Conservation (phyloP, 768 basidiomycete genomes). For the Russula emetica region DNA sequence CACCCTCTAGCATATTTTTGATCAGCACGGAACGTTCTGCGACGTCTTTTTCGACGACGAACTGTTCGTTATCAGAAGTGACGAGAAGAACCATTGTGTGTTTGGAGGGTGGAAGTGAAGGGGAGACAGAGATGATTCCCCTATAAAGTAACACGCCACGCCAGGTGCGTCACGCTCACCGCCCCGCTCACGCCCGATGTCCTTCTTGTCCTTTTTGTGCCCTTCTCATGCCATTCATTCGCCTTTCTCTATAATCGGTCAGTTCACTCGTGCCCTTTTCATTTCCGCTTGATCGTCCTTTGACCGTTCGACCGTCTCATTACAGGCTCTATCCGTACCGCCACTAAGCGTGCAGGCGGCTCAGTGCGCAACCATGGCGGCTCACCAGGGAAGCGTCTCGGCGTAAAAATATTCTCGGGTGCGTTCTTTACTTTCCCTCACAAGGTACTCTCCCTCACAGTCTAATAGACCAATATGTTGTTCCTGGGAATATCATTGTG, state of each 20-base stretch:
- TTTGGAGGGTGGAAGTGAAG: constrained; percentile 16
- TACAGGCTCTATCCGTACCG: constrained; percentile 71
- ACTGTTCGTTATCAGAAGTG: constrained; percentile 95
- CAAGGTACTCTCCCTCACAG: not conserved
- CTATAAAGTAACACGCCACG: not conserved
- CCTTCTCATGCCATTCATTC: constrained; percentile 37
- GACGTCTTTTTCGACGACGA: constrained; percentile 89
- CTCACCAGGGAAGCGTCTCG: constrained; percentile 88
- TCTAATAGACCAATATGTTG: constrained; percentile 75
- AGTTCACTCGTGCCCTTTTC: not conserved
- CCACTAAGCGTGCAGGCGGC: constrained; percentile 95
- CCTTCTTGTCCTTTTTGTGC: constrained; percentile 45
- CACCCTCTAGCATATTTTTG: constrained; percentile 99
- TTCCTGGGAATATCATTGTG: constrained; percentile 94
- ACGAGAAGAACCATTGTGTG: constrained; percentile 75
- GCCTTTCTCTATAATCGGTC: constrained; percentile 50
- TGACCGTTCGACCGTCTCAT: constrained; percentile 34
- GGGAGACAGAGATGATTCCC: not conserved
- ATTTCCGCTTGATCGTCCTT: constrained; percentile 32
- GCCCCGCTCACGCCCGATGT: constrained; percentile 39
- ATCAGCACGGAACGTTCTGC: constrained; percentile 94
- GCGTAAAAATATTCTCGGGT: constrained; percentile 97
- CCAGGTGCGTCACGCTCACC: not conserved
- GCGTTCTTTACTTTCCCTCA: constrained; percentile 26
- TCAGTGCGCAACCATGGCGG: constrained; percentile 90